Conservation (phyloP, 805 yeast genomes). For the Kodamaea fukazawae region DNA sequence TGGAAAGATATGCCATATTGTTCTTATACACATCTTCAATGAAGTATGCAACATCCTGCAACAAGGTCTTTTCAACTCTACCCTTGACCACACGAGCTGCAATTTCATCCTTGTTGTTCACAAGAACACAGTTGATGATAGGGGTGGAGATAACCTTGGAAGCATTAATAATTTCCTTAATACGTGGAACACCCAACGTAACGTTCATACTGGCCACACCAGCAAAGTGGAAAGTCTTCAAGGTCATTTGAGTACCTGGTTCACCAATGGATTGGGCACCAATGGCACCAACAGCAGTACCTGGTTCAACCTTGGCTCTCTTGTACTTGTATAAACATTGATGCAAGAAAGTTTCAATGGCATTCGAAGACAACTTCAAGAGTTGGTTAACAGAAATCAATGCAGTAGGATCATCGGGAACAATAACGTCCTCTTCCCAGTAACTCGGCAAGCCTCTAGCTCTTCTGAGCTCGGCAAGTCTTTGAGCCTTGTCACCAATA, state of each 20-base stretch:
- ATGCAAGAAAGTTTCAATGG: conserved; percentile 64
- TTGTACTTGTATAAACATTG: conserved; percentile 80
- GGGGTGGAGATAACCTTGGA: conserved; percentile 95
- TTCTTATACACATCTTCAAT: conserved; percentile 93
- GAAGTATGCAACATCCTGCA: conserved; percentile 82
- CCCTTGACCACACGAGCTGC: conserved; percentile 99
- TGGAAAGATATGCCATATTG: conserved; percentile 70
- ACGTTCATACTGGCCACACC: conserved; percentile 99
- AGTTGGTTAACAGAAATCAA: conserved; percentile 59
- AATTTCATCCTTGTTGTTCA: conserved; percentile 90
- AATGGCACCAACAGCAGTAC: conserved; percentile 98
- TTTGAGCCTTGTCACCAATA: conserved; percentile 52
- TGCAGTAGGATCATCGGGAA: conserved; percentile 26
- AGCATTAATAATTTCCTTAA: conserved; percentile 97
- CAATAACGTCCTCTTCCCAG: conserved; percentile 38
- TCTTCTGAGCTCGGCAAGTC: conserved; percentile 56
- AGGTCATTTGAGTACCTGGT: conserved; percentile 99
- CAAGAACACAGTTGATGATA: conserved; percentile 89
- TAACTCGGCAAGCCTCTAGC: conserved; percentile 41
- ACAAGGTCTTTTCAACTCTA: conserved; percentile 85
- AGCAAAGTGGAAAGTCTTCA: conserved; percentile 92
- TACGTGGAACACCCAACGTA: conserved; percentile 98
- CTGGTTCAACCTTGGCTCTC: conserved; percentile 94
- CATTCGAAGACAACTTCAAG: conserved; percentile 58
- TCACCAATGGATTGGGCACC: conserved; percentile 99